Evolutionary conservation across 208 protist genomes (phyloP), one percentile per base, ranked within the genome.

Genomic region (Leishmania tropica): DNA sequence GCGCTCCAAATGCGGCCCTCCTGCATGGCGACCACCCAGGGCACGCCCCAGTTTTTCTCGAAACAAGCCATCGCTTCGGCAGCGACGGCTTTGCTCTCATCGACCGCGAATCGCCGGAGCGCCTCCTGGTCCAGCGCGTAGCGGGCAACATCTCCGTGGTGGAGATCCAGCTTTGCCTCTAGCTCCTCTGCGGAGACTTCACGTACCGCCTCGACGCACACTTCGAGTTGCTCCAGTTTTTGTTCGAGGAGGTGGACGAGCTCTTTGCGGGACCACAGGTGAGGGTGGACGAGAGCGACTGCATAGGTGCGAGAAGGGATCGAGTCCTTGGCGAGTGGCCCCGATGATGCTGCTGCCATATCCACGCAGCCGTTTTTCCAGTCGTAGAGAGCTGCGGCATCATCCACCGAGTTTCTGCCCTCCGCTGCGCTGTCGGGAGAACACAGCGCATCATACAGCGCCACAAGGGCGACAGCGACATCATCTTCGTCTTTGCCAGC

Each of bases 1-100:
- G 93, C 93, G 84, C 94, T 97, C 87, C 88, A 96, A 37, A 96
- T 89, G 28, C 85, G 79, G 3, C 90, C 90, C 31, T 85, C 83
- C 65, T 78, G 79, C 58, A 96, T 64, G 3, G 88, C 90, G 28
- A 83, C 80, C 15, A 75, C 85, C 95, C 94, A 97, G 10, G 81
- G 45, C 8, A 91, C 68, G 45, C 87, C 89, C 84, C 89, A 96
- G 7, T 48, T 42, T 10, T 71, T 83, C 40, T 88, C 45, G 81
- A 98, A 98, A 28, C 54, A 35, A 40, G 72, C 31, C 64, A 79
- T 77, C 31, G 40, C 83, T 15, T 81, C 56, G 37, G 79, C 47
- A 21, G 56, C 78, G 54, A 64, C 45, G 54, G 78, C 53, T 87
- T 67, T 53, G 76, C 51, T 51, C 92, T 90, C 54, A 21, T 85